Conservation (phyloP, 2,329 filamentous ascomycete genomes). For the Fonsecaea erecta region DNA sequence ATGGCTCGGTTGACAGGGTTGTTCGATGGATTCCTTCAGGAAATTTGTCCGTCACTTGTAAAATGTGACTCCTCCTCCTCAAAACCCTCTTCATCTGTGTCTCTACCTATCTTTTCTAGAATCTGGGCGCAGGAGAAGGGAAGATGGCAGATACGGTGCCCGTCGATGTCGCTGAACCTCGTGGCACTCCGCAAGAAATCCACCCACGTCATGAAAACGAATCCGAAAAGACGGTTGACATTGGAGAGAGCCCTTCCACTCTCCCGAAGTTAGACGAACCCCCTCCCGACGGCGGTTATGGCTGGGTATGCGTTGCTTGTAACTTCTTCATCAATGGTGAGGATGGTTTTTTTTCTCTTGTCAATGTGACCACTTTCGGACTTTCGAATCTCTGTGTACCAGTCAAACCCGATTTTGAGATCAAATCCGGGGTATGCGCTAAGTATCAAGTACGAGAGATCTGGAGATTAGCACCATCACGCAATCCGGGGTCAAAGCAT, state of each 20-base stretch:
- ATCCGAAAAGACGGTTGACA: conserved; percentile 25
- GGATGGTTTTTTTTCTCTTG: not conserved
- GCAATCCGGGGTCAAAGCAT: conserved; percentile 14
- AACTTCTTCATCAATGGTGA: conserved; percentile 63
- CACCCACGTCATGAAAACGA: conserved; percentile 12
- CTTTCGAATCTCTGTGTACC: not conserved
- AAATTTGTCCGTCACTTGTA: not conserved
- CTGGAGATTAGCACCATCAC: conserved; percentile 12
- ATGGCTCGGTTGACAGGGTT: not conserved
- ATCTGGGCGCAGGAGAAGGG: not conserved
- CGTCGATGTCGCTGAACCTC: conserved; percentile 9
- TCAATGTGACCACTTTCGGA: not conserved
- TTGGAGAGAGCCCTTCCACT: conserved; percentile 25
- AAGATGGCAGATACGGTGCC: conserved; percentile 23
- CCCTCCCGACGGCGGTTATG: conserved; percentile 63
- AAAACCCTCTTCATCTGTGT: not conserved
- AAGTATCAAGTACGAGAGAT: not conserved
- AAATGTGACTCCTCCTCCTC: not conserved
- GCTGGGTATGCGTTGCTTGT: conserved; percentile 64
- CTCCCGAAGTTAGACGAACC: conserved; percentile 38
- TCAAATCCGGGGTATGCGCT: conserved; percentile 17
- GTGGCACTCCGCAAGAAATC: not conserved
- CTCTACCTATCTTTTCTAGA: not conserved
- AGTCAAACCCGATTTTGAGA: conserved; percentile 15
- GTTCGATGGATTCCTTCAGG: not conserved